Evolutionary conservation across 1,139 yeast genomes (phyloP).

Genomic region (Zygoascus sp.): DNA sequence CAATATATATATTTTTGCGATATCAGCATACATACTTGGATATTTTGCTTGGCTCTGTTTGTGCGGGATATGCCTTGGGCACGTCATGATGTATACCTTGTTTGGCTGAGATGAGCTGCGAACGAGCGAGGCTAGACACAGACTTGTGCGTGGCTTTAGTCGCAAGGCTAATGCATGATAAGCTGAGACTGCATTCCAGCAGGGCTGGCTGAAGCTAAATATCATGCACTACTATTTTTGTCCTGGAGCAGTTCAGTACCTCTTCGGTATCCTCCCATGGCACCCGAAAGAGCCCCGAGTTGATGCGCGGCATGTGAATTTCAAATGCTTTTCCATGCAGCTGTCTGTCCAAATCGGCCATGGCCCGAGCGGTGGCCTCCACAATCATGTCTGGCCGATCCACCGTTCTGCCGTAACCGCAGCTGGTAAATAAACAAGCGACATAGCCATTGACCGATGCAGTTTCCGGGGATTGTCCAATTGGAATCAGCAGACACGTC

Average conservation of each 20-base stretch:
- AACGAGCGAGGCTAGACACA: too few relatives aligned
- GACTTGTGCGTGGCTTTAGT: too few relatives aligned
- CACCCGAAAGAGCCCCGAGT: slow-evolving; percentile 72
- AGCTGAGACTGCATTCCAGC: not conserved
- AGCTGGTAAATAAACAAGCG: slow-evolving; percentile 67
- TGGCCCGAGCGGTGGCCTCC: slow-evolving; percentile 44
- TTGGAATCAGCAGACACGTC: slow-evolving; percentile 46
- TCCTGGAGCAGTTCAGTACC: slow-evolving; percentile 38
- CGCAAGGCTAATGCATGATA: too few relatives aligned
- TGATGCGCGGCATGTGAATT: slow-evolving; percentile 68
- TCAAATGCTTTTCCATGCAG: slow-evolving; percentile 24
- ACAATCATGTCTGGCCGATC: slow-evolving; percentile 48
- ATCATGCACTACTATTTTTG: slow-evolving; percentile 43
- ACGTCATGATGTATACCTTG: too few relatives aligned
- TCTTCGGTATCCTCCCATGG: slow-evolving; percentile 71
- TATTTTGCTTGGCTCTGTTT: too few relatives aligned
- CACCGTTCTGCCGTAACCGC: slow-evolving; percentile 33
- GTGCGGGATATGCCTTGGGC: too few relatives aligned
- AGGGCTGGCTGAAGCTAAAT: too few relatives aligned
- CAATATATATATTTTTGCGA: too few relatives aligned
- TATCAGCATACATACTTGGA: too few relatives aligned
- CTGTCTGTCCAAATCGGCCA: slow-evolving; percentile 45
- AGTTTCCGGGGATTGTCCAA: slow-evolving; percentile 30
- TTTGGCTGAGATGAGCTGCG: too few relatives aligned
- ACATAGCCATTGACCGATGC: slow-evolving; percentile 38